Evolutionary conservation across 345 rosid genomes (phyloP), one percentile per base, ranked within the genome.

Genomic region (Cochlearia excelsa): DNA sequence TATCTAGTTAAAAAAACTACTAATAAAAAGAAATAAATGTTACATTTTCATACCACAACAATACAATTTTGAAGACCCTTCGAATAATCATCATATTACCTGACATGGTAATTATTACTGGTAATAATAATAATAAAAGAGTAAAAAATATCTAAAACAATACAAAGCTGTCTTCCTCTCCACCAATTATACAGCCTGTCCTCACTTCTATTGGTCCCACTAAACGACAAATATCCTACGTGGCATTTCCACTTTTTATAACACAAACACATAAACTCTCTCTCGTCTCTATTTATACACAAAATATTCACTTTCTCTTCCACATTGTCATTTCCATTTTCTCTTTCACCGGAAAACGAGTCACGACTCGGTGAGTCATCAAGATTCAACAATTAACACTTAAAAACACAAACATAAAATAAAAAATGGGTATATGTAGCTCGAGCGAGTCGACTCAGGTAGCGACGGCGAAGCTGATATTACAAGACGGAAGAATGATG

Each of bases 401-500:
- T 39, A 52, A 26, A 8, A 57, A 38, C 23, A 16, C 23, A 16
- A 16, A 16, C 23, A 16, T 16, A 16, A 16, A 30, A 26, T 4
- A 16, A 23, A 27, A 54, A 6, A 94, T 94, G 99, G 99, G 99
- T 11, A 81, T 83, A 39, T 94, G 99, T 75, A 82, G 76, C 66
- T 94, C 99, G 2, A 79, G 82, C 61, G 92, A 93, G 49, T 73
- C 90, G 4, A 76, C 80, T 5, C 81, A 70, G 42, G 82, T 84
- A 0, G 83, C 90, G 3, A 85, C 99, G 7, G 96, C 93, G 7
- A 94, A 94, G 74, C 68, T 94, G 59, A 76, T 94, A 35, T 72
- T 84, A 3, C 84, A 83, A 33, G 97, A 93, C 48, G 99, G 97
- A 1, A 72, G 81, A 46, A 60, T 94, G 26, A 83, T 82, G 57